A percentile compares a stretch with the other conserved stretches of the same genome.
phyloP scores from a whole-genome alignment of 2,329 filamentous ascomycete species.

The Neofusicoccum parvum region DNA sequence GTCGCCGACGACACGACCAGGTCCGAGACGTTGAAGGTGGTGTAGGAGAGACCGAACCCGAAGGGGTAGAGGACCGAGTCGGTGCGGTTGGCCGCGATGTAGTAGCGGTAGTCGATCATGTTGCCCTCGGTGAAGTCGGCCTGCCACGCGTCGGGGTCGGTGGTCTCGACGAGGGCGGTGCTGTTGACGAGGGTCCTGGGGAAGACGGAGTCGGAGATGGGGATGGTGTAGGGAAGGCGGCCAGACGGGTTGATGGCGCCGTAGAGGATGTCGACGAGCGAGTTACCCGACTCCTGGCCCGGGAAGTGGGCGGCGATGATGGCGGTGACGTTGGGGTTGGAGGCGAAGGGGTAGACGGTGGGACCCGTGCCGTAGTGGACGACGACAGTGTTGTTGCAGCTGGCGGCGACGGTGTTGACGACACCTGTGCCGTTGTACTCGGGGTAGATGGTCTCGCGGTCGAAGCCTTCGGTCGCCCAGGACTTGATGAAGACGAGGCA shows the following conservation, averaged over 20 bases:
- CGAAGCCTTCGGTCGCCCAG: slow-evolving; percentile 49
- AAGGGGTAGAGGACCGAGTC: slow-evolving; percentile 35
- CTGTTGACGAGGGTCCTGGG: slow-evolving; percentile 37
- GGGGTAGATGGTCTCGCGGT: slow-evolving; percentile 42
- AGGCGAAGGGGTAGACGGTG: slow-evolving; percentile 45
- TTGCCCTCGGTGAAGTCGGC: slow-evolving; percentile 55
- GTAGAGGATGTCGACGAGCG: slow-evolving; percentile 43
- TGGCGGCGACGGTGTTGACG: slow-evolving; percentile 40
- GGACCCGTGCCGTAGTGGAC: slow-evolving; percentile 48
- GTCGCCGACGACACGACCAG: slow-evolving; percentile 8
- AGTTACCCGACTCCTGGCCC: slow-evolving; percentile 46
- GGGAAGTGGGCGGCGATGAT: slow-evolving; percentile 46
- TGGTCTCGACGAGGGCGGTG: slow-evolving; percentile 33
- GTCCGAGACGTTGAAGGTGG: slow-evolving; percentile 31
- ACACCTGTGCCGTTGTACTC: slow-evolving; percentile 42
- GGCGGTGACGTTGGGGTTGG: slow-evolving; percentile 38
- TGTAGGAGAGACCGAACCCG: slow-evolving; percentile 42
- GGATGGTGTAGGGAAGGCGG: slow-evolving; percentile 43
- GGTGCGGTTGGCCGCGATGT: slow-evolving; percentile 42
- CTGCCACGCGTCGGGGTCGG: slow-evolving; percentile 45
- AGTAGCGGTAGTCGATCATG: slow-evolving; percentile 58
- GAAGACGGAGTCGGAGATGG: slow-evolving; percentile 36
- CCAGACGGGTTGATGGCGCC: slow-evolving; percentile 44
- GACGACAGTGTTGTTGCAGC: slow-evolving; percentile 56
- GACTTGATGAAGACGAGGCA: slow-evolving; percentile 63